A percentile compares a stretch with the other conserved stretches of the same genome.
These are phyloP conservation scores for Apiospora pterosperma DNA, from an alignment of 2,329 filamentous ascomycete genomes.

Conservation along the genomic window DNA sequence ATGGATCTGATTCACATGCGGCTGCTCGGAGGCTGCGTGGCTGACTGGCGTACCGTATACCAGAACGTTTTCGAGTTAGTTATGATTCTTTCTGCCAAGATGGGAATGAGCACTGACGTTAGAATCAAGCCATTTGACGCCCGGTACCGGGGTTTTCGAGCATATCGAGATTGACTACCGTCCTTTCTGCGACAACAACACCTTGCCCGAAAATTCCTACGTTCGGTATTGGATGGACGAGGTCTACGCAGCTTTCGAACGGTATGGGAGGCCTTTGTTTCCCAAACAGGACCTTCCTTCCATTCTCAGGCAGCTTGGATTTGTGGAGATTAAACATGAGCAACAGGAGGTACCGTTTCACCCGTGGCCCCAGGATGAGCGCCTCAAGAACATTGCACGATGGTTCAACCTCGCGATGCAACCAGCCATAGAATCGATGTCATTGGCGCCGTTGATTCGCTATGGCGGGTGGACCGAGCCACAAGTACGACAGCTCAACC, in stretches of 20 bases:
- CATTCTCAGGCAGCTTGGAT: conserved; percentile 67
- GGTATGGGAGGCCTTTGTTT: conserved; percentile 62
- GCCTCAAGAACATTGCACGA: conserved; percentile 65
- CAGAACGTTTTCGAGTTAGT: conserved; percentile 62
- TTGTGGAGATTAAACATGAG: conserved; percentile 73
- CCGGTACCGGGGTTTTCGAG: conserved; percentile 73
- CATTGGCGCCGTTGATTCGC: conserved; percentile 68
- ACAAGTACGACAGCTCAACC: conserved; percentile 60
- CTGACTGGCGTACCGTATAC: conserved; percentile 74
- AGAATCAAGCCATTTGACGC: conserved; percentile 66
- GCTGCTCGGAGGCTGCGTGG: conserved; percentile 74
- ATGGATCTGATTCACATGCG: conserved; percentile 85
- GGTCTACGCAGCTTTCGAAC: conserved; percentile 65
- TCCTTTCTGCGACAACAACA: conserved; percentile 68
- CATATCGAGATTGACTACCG: conserved; percentile 86
- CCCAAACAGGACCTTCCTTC: conserved; percentile 50
- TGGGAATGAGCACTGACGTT: conserved; percentile 15
- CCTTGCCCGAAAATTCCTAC: conserved; percentile 52
- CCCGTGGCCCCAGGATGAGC: conserved; percentile 64
- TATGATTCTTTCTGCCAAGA: background rate
- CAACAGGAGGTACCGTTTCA: conserved; percentile 70
- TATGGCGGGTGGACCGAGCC: conserved; percentile 58
- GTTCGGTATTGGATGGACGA: conserved; percentile 68
- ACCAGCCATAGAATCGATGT: conserved; percentile 70
- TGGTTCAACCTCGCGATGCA: conserved; percentile 83